These are phyloP conservation scores for Scheffersomyces segobiensis DNA, from an alignment of 1,139 yeast genomes.

Conservation along the genomic window DNA sequence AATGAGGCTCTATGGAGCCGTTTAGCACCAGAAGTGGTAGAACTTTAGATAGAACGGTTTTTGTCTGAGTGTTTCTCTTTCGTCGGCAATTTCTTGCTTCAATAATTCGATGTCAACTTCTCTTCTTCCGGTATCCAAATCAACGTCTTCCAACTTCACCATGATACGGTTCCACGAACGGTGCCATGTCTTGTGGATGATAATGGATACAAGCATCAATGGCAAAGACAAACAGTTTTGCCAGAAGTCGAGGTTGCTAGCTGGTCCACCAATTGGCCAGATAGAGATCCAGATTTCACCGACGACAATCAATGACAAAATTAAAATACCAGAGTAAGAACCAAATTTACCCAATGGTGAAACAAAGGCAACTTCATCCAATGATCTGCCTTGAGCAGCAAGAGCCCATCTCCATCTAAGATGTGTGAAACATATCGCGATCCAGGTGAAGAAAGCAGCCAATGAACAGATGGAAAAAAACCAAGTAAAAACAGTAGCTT, in stretches of 20 bases:
- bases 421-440: conserved; percentile 51
- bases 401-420: conserved; percentile 53
- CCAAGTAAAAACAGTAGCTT: conserved; percentile 60
- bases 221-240: conserved; percentile 52
- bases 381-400: conserved; percentile 42
- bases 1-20: not conserved
- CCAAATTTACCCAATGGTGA: conserved; percentile 53
- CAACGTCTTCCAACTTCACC: conserved; percentile 45
- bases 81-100: conserved; percentile 49
- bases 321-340: conserved; percentile 43
- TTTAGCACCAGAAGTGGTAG: conserved; percentile 40
- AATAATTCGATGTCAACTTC: conserved; percentile 45
- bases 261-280: conserved; percentile 40
- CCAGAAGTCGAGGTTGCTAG: conserved; percentile 39
- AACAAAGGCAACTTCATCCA: conserved; percentile 47
- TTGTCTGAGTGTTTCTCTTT: conserved; percentile 24
- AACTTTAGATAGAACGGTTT: conserved; percentile 34
- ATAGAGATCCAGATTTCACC: conserved; percentile 52
- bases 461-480: conserved; percentile 66
- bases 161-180: conserved; percentile 23
- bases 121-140: conserved; percentile 53
- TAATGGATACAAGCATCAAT: conserved; percentile 37
- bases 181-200: conserved; percentile 25
- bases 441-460: conserved; percentile 60
- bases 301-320: conserved; percentile 41